A percentile compares a stretch with the other conserved stretches of the same genome.
Evolutionary conservation across 768 basidiomycete species (phyloP).

Genomic region (Phylloporus sp.): DNA sequence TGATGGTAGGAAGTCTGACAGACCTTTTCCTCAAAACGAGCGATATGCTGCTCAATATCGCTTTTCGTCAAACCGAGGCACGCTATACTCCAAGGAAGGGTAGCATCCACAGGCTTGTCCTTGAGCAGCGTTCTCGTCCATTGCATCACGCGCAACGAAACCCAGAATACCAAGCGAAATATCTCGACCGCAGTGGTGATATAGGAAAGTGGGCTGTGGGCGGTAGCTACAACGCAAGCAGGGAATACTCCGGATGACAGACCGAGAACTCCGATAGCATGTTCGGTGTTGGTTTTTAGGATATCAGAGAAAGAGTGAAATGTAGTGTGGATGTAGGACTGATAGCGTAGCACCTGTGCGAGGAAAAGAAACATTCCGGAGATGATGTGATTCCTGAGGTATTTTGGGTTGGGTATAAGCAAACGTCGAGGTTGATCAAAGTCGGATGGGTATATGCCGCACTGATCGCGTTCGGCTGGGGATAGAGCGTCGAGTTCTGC

Average conservation of each 20-base stretch:
- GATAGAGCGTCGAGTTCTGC: constrained; percentile 47
- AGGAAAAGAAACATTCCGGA: constrained; percentile 49
- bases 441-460: constrained; percentile 41
- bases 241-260: constrained; percentile 58
- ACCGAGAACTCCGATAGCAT: constrained; percentile 41
- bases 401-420: constrained; percentile 35
- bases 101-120: constrained; percentile 17
- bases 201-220: constrained; percentile 37
- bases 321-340: constrained; percentile 36
- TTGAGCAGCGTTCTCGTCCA: constrained; percentile 25
- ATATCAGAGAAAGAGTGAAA: constrained; percentile 23
- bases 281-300: constrained; percentile 33
- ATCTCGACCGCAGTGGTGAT: constrained; percentile 43
- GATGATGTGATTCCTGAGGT: constrained; percentile 45
- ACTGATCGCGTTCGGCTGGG: constrained; percentile 29
- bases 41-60: constrained; percentile 25
- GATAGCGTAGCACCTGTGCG: constrained; percentile 50
- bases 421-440: constrained; percentile 41
- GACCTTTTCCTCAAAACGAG: constrained; percentile 23
- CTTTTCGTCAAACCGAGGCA: constrained; percentile 32
- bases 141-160: constrained; percentile 41
- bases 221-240: constrained; percentile 49
- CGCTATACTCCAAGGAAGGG: constrained; percentile 45
- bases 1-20: neutral
- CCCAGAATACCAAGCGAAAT: constrained; percentile 52